phyloP scores from a whole-genome alignment of 495 filamentous ascomycete species.

The Tuber indicum region DNA sequence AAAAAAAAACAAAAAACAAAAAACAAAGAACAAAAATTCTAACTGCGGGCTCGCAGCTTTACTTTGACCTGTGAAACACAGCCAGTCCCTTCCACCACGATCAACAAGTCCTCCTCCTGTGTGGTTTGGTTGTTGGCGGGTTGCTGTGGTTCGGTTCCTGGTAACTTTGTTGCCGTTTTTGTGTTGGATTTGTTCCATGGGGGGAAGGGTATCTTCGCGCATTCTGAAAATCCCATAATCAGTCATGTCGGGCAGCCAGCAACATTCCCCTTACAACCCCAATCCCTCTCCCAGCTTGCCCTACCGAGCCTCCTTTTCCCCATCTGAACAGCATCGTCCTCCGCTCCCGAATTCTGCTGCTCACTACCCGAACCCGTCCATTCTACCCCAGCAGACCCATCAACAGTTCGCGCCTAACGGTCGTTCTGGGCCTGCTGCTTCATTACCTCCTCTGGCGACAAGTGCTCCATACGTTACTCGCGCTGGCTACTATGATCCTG shows the following conservation, averaged over 20 bases:
- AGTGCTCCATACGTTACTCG: conserved; percentile 28
- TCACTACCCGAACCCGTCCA: conserved; percentile 22
- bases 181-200: conserved; percentile 37
- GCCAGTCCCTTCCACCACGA: conserved; percentile 23
- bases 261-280: conserved; percentile 40
- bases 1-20: background rate
- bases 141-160: conserved; percentile 25
- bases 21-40: background rate
- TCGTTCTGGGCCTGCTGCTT: conserved; percentile 19
- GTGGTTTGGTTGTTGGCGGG: conserved; percentile 2
- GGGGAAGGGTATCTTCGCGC: conserved; percentile 24
- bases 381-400: conserved; percentile 31
- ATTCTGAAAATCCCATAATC: conserved; percentile 31
- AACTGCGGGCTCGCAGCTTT: background rate
- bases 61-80: conserved; percentile 25
- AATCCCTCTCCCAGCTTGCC: conserved; percentile 41
- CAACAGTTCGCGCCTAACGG: conserved; percentile 29
- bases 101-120: conserved; percentile 14
- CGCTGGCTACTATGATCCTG: conserved; percentile 41
- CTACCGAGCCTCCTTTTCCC: conserved; percentile 42
- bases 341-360: conserved; percentile 32
- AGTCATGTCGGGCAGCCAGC: conserved; percentile 42
- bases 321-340: conserved; percentile 40
- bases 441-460: conserved; percentile 34
- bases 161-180: conserved; percentile 19